Conservation (phyloP, 2,329 filamentous ascomycete species). For the Aureobasidium vineae region DNA sequence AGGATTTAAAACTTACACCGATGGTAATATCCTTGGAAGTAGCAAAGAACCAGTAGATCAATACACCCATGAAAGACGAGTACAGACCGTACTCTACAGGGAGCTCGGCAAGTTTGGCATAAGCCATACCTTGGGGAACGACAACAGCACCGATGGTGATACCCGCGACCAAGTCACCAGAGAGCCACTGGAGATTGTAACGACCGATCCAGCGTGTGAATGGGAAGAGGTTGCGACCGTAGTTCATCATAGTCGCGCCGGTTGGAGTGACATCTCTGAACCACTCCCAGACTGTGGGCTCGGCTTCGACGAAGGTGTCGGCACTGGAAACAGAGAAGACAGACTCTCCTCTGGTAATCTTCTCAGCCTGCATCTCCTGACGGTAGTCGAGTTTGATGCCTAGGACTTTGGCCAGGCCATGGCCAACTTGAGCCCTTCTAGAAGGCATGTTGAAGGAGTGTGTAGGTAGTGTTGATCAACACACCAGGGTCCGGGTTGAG, state of each 20-base stretch:
- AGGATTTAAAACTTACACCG: constrained; percentile 58
- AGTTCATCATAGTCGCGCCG: constrained; percentile 54
- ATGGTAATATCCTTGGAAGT: constrained; percentile 99
- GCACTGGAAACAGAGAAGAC: constrained; percentile 69
- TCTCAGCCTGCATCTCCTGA: constrained; percentile 59
- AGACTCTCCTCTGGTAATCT: constrained; percentile 74
- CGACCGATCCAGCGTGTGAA: constrained; percentile 83
- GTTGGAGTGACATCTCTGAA: constrained; percentile 63
- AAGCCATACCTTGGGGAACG: constrained; percentile 96
- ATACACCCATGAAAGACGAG: constrained; percentile 92
- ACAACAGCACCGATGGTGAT: constrained; percentile 75
- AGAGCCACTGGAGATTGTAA: constrained; percentile 88
- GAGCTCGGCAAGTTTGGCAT: constrained; percentile 80
- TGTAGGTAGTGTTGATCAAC: constrained; percentile 4
- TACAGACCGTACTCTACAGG: constrained; percentile 81
- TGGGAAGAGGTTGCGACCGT: constrained; percentile 74
- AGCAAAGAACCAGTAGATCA: constrained; percentile 97
- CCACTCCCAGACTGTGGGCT: constrained; percentile 74
- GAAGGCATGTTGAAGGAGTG: constrained; percentile 39
- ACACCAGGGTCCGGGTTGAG: constrained; percentile 1
- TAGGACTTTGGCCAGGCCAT: constrained; percentile 71
- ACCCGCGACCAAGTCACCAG: constrained; percentile 86
- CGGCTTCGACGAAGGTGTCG: constrained; percentile 78
- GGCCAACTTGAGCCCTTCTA: constrained; percentile 60
- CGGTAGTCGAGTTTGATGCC: constrained; percentile 77